Evolutionary conservation across 768 basidiomycete genomes (phyloP).

Genomic region (Termitomyces sp.): DNA sequence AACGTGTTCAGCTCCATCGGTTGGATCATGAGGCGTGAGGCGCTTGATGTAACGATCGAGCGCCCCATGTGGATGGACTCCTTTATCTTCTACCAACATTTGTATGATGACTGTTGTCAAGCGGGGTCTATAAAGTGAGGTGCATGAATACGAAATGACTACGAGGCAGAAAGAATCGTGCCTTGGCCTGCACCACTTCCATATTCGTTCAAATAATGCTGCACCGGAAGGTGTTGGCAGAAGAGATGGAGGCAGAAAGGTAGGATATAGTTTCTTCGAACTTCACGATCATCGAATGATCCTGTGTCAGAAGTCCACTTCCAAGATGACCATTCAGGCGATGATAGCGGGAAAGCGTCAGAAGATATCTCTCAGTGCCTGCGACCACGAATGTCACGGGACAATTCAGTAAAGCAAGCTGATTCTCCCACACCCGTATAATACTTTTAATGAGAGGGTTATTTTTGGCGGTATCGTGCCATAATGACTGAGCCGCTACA

Average conservation of each 20-base stretch:
- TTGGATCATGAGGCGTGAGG: not conserved
- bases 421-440: not conserved
- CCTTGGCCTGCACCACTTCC: slow-evolving; percentile 4
- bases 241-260: not conserved
- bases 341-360: not conserved
- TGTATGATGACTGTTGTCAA: not conserved
- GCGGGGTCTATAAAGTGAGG: not conserved
- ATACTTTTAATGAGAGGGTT: not conserved
- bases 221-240: not conserved
- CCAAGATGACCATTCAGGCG: slow-evolving; percentile 1
- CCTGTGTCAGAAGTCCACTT: not conserved
- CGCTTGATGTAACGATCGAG: not conserved
- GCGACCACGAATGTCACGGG: not conserved
- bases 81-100: not conserved
- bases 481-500: not conserved
- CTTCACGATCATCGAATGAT: not conserved
- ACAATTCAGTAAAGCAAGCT: not conserved
- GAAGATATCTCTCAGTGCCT: not conserved
- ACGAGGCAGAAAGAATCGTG: not conserved
- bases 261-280: not conserved
- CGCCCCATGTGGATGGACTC: not conserved
- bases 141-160: not conserved
- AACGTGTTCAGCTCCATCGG: not conserved
- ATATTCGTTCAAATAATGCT: not conserved
- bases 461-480: not conserved